A percentile compares a stretch with the other conserved stretches of the same genome.
phyloP scores from a whole-genome alignment of 345 rosid species.

The sweet orange (Citrus sinensis) region DNA sequence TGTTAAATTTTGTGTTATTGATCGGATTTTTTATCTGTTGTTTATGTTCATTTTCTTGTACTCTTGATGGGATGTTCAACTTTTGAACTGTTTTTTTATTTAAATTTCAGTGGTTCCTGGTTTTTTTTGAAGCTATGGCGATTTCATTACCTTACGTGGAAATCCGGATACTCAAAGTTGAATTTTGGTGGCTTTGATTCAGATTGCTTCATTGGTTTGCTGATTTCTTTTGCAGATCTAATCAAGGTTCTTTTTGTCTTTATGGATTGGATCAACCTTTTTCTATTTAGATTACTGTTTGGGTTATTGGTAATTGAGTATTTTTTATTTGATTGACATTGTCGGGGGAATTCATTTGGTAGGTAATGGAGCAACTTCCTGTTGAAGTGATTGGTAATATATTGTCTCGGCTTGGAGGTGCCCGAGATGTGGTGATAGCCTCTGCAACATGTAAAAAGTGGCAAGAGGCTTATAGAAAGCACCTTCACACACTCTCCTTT shows the following conservation, averaged over 20 bases:
- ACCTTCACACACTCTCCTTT: slow-evolving; percentile 69
- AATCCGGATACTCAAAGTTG: background rate
- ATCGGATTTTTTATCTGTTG: background rate
- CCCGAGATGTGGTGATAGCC: slow-evolving; percentile 79
- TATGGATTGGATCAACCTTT: slow-evolving; percentile 13
- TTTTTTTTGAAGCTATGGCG: background rate
- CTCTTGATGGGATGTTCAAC: background rate
- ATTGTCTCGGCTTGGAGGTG: slow-evolving; percentile 72
- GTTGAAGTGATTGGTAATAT: slow-evolving; percentile 90
- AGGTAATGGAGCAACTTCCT: slow-evolving; percentile 73
- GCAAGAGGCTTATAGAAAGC: slow-evolving; percentile 71
- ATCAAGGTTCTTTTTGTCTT: background rate
- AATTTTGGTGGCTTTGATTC: slow-evolving; percentile 2
- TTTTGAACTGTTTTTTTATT: background rate
- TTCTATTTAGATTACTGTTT: background rate
- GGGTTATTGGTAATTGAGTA: slow-evolving; percentile 9
- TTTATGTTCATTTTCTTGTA: background rate
- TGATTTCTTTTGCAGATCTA: slow-evolving; percentile 13
- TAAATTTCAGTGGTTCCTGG: background rate
- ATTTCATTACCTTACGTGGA: background rate
- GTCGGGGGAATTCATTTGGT: background rate
- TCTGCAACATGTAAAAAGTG: slow-evolving; percentile 78
- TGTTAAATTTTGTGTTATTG: slow-evolving; percentile 2
- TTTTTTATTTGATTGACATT: background rate
- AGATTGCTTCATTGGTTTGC: background rate